phyloP scores from a whole-genome alignment of 257 asterid genomes.

The Linaria vulgaris region DNA sequence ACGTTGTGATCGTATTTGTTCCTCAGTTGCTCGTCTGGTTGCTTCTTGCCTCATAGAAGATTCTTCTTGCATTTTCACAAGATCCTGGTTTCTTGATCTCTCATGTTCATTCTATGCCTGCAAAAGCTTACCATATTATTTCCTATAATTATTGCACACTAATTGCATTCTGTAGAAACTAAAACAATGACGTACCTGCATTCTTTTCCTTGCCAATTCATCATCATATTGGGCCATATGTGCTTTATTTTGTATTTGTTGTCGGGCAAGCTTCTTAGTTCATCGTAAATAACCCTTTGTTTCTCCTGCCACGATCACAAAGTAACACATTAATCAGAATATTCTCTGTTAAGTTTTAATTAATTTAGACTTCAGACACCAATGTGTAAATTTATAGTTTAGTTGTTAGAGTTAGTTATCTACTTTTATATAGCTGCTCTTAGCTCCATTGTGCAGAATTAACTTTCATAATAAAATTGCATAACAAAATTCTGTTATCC shows the following conservation, averaged over 20 bases:
- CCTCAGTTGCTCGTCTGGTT: constrained; percentile 92
- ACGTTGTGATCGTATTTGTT: constrained; percentile 91
- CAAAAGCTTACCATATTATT: constrained; percentile 24
- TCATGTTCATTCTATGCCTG: constrained; percentile 93
- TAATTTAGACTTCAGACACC: too few species aligned
- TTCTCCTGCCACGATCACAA: constrained; percentile 62
- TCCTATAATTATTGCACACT: constrained; percentile 7
- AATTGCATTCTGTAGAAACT: constrained; percentile 11
- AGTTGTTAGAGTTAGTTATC: too few species aligned
- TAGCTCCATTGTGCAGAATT: too few species aligned
- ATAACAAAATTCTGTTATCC: too few species aligned
- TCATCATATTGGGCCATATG: constrained; percentile 79
- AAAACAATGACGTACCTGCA: constrained; percentile 58
- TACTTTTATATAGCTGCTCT: too few species aligned
- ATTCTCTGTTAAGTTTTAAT: too few species aligned
- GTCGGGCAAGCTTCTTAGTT: constrained; percentile 83
- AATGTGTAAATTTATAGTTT: too few species aligned
- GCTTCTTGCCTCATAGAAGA: constrained; percentile 89
- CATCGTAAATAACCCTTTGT: constrained; percentile 68
- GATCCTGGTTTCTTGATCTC: constrained; percentile 82
- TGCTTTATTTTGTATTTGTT: constrained; percentile 78
- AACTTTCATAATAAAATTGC: too few species aligned
- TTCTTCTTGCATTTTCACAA: constrained; percentile 94
- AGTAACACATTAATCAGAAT: constrained; percentile 12
- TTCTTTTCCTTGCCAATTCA: constrained; percentile 92